These are phyloP conservation scores for Trypanosomatidae sp. DNA, from an alignment of 208 protist species.

Conservation along the genomic window DNA sequence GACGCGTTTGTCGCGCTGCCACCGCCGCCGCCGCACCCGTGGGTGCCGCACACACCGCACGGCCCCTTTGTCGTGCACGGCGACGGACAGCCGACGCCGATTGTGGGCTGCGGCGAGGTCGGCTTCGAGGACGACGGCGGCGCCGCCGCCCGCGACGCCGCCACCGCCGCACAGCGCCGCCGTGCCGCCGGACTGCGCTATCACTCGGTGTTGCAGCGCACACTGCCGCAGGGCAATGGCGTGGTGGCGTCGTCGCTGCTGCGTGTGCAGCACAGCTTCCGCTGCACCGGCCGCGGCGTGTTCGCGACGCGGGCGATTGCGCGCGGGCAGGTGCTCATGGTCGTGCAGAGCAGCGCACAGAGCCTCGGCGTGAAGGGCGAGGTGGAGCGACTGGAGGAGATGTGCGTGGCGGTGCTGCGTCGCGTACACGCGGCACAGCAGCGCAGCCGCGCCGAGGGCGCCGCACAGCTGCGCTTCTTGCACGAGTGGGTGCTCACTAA, in stretches of 20 bases:
- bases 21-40: slow-evolving; percentile 46
- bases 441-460: slow-evolving; percentile 4
- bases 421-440: not conserved
- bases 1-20: slow-evolving; percentile 41
- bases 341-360: slow-evolving; percentile 63
- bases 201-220: slow-evolving; percentile 27
- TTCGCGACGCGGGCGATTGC: slow-evolving; percentile 60
- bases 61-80: slow-evolving; percentile 69
- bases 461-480: slow-evolving; percentile 21
- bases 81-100: slow-evolving; percentile 54
- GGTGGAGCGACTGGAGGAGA: slow-evolving; percentile 60
- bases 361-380: slow-evolving; percentile 73
- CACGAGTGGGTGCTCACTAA: slow-evolving; percentile 75
- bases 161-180: slow-evolving; percentile 10
- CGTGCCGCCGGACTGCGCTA: slow-evolving; percentile 62
- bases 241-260: slow-evolving; percentile 50
- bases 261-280: slow-evolving; percentile 55
- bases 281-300: slow-evolving; percentile 62
- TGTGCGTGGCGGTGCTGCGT: slow-evolving; percentile 31
- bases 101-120: slow-evolving; percentile 67
- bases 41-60: slow-evolving; percentile 60
- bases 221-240: slow-evolving; percentile 59
- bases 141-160: not conserved
- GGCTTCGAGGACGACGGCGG: slow-evolving; percentile 48
- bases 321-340: slow-evolving; percentile 71